Percentiles rank a stretch among this genome's conserved stretches.
Conservation (phyloP, 805 yeast species). For the Candida tammaniensis region DNA sequence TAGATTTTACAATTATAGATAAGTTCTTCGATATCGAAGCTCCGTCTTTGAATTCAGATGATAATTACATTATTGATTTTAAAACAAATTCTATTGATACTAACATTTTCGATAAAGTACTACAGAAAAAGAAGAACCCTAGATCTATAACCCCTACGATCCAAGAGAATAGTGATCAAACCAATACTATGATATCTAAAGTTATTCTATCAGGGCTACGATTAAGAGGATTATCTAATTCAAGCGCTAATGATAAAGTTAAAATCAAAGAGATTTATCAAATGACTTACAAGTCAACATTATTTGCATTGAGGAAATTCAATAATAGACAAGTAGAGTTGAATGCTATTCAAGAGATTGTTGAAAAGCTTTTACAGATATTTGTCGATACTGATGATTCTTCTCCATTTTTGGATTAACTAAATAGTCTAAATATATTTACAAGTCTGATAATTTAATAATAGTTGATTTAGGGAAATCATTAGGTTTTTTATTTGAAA, state of each 20-base stretch:
- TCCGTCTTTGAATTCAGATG: background rate
- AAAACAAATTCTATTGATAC: conserved; percentile 10
- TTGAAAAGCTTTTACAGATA: conserved; percentile 35
- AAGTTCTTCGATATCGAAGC: background rate
- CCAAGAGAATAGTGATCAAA: conserved; percentile 26
- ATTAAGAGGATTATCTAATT: conserved; percentile 32
- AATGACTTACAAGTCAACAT: conserved; percentile 37
- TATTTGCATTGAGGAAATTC: conserved; percentile 38
- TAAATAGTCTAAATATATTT: conserved; percentile 8
- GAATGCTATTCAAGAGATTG: conserved; percentile 35
- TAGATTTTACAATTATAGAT: conserved; percentile 9
- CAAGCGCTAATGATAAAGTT: conserved; percentile 28
- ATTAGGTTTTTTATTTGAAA: conserved; percentile 18
- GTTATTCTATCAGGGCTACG: conserved; percentile 40
- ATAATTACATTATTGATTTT: conserved; percentile 9
- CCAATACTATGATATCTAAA: conserved; percentile 30
- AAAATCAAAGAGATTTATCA: conserved; percentile 39
- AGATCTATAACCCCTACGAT: conserved; percentile 17
- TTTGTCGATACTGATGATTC: conserved; percentile 27
- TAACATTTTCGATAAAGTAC: conserved; percentile 34
- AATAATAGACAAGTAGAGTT: conserved; percentile 20
- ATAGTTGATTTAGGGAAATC: conserved; percentile 16
- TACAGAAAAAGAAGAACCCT: conserved; percentile 21
- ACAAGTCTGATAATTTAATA: conserved; percentile 20
- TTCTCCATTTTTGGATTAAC: conserved; percentile 7